Percentiles rank a stretch among this genome's conserved stretches.
These are phyloP conservation scores for Skeletonema potamos DNA, from an alignment of 108 stramenopile genomes.

Conservation along the genomic window DNA sequence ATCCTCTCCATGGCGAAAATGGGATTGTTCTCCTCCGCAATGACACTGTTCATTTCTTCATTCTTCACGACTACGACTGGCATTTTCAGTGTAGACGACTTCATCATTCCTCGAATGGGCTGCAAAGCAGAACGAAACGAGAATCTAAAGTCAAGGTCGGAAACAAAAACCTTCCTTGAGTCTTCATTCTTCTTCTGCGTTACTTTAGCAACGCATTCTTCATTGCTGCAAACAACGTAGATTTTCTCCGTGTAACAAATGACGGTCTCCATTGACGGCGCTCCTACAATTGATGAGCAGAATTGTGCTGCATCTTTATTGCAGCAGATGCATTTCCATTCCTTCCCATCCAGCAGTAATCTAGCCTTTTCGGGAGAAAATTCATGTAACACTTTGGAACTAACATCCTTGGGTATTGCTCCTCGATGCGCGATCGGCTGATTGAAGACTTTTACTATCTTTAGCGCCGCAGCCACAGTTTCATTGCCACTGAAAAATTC, in stretches of 20 bases:
- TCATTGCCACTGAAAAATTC: neutral
- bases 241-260: neutral
- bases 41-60: neutral
- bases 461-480: neutral
- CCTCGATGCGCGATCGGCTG: neutral
- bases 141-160: neutral
- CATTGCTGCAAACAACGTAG: neutral
- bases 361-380: neutral
- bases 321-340: neutral
- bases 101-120: neutral
- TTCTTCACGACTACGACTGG: neutral
- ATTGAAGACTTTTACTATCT: neutral
- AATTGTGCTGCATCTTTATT: neutral
- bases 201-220: neutral
- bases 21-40: neutral
- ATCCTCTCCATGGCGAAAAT: neutral
- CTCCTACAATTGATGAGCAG: neutral
- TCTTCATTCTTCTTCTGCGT: neutral
- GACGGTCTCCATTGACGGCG: neutral
- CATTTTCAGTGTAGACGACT: neutral
- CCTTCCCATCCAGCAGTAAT: neutral
- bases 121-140: neutral
- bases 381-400: neutral
- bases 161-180: neutral
- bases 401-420: neutral